Conservation (phyloP, 2,329 filamentous ascomycete genomes). For the Knufia fluminis region DNA sequence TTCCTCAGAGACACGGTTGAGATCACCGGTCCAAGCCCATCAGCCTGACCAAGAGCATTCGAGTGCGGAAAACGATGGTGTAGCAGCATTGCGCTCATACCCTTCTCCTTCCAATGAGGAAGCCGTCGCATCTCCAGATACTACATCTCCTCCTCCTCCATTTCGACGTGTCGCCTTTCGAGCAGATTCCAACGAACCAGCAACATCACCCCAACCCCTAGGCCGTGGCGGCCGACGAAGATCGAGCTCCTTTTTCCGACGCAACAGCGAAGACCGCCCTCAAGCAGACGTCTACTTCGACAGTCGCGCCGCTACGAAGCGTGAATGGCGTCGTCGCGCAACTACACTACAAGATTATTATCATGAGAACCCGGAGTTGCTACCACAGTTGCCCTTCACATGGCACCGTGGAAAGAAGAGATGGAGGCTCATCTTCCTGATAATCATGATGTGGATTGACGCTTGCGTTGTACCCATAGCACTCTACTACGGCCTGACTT, state of each 20-base stretch:
- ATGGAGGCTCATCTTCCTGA: slow-evolving; percentile 20
- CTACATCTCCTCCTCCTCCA: neutral
- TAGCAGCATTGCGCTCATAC: slow-evolving; percentile 14
- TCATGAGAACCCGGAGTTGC: slow-evolving; percentile 17
- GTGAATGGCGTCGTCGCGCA: slow-evolving; percentile 22
- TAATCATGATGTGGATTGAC: slow-evolving; percentile 22
- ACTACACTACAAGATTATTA: slow-evolving; percentile 24
- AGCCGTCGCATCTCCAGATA: slow-evolving; percentile 6
- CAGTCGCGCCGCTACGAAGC: slow-evolving; percentile 23
- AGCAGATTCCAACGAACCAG: neutral
- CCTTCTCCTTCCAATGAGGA: slow-evolving; percentile 10
- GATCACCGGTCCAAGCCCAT: neutral
- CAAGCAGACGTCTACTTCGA: slow-evolving; percentile 22
- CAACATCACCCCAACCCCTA: neutral
- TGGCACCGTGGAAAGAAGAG: slow-evolving; percentile 20
- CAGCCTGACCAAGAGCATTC: neutral
- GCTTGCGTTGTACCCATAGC: slow-evolving; percentile 23
- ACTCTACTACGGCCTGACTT: slow-evolving; percentile 22
- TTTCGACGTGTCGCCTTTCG: neutral
- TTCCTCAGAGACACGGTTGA: neutral
- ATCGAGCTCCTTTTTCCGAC: slow-evolving; percentile 13
- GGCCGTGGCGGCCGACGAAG: slow-evolving; percentile 2
- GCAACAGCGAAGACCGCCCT: slow-evolving; percentile 11
- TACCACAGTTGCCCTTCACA: slow-evolving; percentile 24
- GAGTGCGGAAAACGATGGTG: neutral